Evolutionary conservation across 2,329 filamentous ascomycete genomes (phyloP).

Genomic region (Dothidotthia symphoricarpi): DNA sequence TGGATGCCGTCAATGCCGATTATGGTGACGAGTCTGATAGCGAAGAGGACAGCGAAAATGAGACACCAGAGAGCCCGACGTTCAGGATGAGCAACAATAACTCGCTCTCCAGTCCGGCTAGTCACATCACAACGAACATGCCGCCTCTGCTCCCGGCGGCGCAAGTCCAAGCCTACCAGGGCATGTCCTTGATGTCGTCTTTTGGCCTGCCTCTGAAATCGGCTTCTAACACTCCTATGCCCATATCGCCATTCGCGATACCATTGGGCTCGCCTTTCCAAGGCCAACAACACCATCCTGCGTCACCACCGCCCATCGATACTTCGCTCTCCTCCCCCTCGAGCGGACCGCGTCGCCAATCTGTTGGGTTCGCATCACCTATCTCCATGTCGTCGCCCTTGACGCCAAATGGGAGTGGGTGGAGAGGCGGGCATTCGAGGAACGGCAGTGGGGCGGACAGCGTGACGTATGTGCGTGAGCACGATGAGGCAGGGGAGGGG

Average conservation of each 20-base stretch:
- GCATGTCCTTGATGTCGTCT: slow-evolving; percentile 15
- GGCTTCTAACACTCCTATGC: slow-evolving; percentile 19
- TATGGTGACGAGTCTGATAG: slow-evolving; percentile 21
- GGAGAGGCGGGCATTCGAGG: slow-evolving; percentile 36
- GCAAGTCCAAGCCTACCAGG: slow-evolving; percentile 16
- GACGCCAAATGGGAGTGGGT: slow-evolving; percentile 30
- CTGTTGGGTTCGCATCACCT: slow-evolving; percentile 33
- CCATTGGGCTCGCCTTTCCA: slow-evolving; percentile 28
- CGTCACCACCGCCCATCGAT: slow-evolving; percentile 22
- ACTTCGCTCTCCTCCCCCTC: slow-evolving; percentile 28
- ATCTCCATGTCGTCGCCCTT: slow-evolving; percentile 34
- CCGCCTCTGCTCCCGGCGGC: slow-evolving; percentile 20
- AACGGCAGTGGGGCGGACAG: slow-evolving; percentile 59
- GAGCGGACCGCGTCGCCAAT: slow-evolving; percentile 26
- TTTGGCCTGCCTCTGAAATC: slow-evolving; percentile 16
- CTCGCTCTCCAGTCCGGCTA: slow-evolving; percentile 24
- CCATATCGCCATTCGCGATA: slow-evolving; percentile 24
- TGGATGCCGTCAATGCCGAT: slow-evolving; percentile 32
- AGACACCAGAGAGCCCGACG: slow-evolving; percentile 32
- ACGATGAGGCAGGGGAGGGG: slow-evolving; percentile 57
- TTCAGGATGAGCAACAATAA: slow-evolving; percentile 34
- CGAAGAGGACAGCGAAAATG: slow-evolving; percentile 13
- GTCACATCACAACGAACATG: slow-evolving; percentile 8
- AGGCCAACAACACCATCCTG: slow-evolving; percentile 16
- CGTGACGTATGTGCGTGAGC: slow-evolving; percentile 64